Conservation (phyloP, 352 stramenopile genomes). For the Phytophthora pini region DNA sequence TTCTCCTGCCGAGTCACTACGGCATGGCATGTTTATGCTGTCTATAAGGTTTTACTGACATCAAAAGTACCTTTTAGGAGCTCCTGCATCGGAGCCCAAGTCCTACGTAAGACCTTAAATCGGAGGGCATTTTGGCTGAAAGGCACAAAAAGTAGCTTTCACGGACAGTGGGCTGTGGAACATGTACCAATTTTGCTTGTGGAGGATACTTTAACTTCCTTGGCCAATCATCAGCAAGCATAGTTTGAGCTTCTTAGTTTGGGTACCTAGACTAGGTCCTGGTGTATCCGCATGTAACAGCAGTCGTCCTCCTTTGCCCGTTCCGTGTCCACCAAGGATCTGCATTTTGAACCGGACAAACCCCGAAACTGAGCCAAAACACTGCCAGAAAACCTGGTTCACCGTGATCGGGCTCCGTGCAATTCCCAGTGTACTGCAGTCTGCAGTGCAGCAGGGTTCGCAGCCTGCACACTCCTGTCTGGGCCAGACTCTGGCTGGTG, state of each 20-base stretch:
- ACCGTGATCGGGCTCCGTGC: neutral
- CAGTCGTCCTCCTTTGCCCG: conserved; percentile 1
- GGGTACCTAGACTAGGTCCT: neutral
- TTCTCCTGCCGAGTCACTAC: no score
- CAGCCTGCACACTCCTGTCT: no score
- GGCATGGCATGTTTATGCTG: no score
- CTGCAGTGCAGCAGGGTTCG: neutral
- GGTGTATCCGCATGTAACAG: conserved; percentile 13
- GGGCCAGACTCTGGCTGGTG: no score
- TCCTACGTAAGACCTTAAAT: no score
- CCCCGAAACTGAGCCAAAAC: neutral
- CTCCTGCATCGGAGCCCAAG: no score
- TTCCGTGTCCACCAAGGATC: neutral
- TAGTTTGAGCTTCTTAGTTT: conserved; percentile 5
- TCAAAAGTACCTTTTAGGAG: no score
- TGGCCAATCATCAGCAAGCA: neutral
- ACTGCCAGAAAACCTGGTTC: conserved; percentile 1
- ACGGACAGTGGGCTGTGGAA: no score
- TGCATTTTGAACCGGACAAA: conserved; percentile 1
- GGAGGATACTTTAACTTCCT: neutral
- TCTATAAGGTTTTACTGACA: no score
- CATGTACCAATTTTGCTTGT: no score
- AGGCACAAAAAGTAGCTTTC: no score
- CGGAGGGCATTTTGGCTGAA: no score
- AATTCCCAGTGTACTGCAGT: neutral